These are phyloP conservation scores for Pleurozium schreberi DNA, from an alignment of 225 moss, liverwort and hornwort genomes.

Conservation along the genomic window DNA sequence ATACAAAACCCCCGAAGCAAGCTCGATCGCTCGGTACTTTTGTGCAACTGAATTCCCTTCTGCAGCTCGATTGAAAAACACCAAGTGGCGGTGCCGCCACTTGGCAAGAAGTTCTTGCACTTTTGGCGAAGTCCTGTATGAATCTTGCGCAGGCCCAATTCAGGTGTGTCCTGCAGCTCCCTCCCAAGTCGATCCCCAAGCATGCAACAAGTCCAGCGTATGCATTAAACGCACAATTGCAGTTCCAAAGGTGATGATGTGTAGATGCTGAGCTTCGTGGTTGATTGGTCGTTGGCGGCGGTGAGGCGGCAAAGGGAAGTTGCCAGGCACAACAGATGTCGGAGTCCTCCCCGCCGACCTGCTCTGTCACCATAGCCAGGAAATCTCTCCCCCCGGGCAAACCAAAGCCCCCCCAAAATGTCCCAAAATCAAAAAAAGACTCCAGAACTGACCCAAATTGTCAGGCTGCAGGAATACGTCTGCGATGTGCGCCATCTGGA, in stretches of 20 bases:
- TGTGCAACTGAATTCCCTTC: neutral
- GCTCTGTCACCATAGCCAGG: neutral
- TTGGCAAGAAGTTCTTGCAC: neutral
- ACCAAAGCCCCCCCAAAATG: neutral
- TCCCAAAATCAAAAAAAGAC: neutral
- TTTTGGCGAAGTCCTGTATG: neutral
- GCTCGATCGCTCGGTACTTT: neutral
- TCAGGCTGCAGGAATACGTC: neutral
- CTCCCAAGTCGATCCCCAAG: neutral
- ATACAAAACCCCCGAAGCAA: neutral
- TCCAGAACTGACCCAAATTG: neutral
- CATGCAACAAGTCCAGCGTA: neutral
- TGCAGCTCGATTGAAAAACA: neutral
- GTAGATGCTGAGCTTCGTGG: neutral
- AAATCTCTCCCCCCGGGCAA: neutral
- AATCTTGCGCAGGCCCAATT: no score
- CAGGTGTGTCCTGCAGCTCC: no score
- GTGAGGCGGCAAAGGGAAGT: conserved; percentile 12
- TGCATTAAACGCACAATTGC: neutral
- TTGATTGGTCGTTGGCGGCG: conserved; percentile 3
- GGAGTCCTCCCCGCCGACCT: conserved; percentile 6
- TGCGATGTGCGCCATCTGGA: neutral
- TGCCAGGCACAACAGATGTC: neutral
- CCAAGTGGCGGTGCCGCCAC: neutral
- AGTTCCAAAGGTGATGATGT: neutral